Percentiles rank a stretch among this genome's conserved stretches.
Conservation (phyloP, 495 filamentous ascomycete genomes). For the Penicillium goetzii region DNA sequence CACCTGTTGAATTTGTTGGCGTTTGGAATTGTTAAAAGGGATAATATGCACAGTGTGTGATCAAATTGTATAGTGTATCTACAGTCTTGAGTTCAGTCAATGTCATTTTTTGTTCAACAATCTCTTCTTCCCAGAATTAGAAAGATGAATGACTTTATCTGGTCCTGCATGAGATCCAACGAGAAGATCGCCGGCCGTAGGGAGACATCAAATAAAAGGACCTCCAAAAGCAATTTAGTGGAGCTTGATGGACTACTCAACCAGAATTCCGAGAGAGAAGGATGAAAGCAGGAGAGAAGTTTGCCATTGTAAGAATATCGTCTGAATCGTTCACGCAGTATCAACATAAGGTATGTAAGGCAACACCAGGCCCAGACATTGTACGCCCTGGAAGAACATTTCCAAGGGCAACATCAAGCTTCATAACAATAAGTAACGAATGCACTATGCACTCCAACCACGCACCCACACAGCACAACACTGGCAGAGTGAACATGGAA, state of each 20-base stretch:
- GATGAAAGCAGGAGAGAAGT: too few relatives aligned
- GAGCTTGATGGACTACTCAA: too few relatives aligned
- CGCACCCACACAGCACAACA: not conserved
- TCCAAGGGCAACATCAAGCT: not conserved
- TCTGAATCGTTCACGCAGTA: not conserved
- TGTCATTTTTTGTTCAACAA: not conserved
- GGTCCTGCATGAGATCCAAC: too few relatives aligned
- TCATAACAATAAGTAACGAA: not conserved
- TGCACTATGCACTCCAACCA: not conserved
- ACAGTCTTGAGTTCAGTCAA: slow-evolving; percentile 15
- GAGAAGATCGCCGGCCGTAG: not conserved
- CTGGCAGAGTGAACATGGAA: not conserved
- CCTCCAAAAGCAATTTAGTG: too few relatives aligned
- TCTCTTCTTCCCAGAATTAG: not conserved
- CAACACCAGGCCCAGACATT: not conserved
- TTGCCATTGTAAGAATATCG: not conserved
- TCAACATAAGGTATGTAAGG: not conserved
- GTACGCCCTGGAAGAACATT: not conserved
- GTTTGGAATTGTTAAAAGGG: slow-evolving; percentile 6
- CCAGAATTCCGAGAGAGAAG: too few relatives aligned
- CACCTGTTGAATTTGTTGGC: not conserved
- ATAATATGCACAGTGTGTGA: not conserved
- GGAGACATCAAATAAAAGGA: not conserved
- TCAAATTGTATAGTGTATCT: slow-evolving; percentile 9
- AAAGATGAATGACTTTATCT: too few relatives aligned